A percentile compares a stretch with the other conserved stretches of the same genome.
Evolutionary conservation across 2,329 filamentous ascomycete genomes (phyloP).

Genomic region (Periconia macrospinosa): DNA sequence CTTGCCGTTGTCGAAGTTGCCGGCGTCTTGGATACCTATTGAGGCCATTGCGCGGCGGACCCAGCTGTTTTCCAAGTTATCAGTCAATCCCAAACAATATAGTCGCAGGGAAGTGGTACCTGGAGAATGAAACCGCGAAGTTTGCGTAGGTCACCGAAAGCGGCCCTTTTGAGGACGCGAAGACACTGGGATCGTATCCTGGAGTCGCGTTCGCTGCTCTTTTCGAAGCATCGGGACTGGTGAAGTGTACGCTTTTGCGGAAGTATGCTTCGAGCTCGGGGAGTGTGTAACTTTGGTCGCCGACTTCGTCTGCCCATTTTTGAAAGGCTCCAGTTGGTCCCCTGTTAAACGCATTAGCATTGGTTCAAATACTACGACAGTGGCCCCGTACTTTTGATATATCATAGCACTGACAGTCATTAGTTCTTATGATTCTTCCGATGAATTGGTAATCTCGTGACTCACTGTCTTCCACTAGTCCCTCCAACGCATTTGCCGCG

Average conservation of each 20-base stretch:
- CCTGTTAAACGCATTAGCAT: too few species aligned
- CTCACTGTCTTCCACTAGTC: not conserved
- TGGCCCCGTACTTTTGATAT: too few species aligned
- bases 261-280: constrained; percentile 30
- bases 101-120: too few species aligned
- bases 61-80: too few species aligned
- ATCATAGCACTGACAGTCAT: too few species aligned
- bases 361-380: too few species aligned
- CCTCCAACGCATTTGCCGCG: constrained; percentile 36
- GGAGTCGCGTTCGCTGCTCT: constrained; percentile 14
- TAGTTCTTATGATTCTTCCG: too few species aligned
- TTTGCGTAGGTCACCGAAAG: constrained; percentile 21
- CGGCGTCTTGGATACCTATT: not conserved
- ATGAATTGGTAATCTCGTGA: too few species aligned
- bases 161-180: constrained; percentile 14
- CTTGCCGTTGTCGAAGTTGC: not conserved
- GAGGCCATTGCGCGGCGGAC: too few species aligned
- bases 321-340: constrained; percentile 15
- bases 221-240: constrained; percentile 17
- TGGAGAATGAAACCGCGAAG: constrained; percentile 7
- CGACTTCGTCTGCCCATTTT: constrained; percentile 30
- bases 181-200: constrained; percentile 13
- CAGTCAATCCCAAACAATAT: too few species aligned
- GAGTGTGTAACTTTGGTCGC: constrained; percentile 30
- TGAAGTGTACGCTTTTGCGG: constrained; percentile 31